Conservation (phyloP, 805 yeast species). For the Clavispora vitiphila region DNA sequence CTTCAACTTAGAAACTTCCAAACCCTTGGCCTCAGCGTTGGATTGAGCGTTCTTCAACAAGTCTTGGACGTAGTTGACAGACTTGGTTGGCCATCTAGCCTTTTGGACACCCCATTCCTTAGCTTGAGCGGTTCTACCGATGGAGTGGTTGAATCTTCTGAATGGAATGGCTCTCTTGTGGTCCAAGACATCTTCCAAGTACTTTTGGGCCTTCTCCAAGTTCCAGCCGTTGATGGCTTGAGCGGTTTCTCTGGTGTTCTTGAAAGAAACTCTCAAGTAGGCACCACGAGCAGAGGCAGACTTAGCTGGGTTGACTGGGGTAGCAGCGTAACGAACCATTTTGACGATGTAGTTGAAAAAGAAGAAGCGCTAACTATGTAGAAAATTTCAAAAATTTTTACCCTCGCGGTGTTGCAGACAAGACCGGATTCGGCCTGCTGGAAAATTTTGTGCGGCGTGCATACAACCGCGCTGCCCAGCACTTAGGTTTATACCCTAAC, state of each 20-base stretch:
- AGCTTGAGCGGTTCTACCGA: conserved; percentile 99
- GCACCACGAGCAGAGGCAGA: conserved; percentile 99
- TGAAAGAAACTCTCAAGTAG: conserved; percentile 97
- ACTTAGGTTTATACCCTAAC: not conserved
- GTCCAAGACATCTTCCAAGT: conserved; percentile 93
- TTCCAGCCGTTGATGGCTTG: conserved; percentile 99
- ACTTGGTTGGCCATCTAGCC: conserved; percentile 99
- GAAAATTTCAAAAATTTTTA: conserved; percentile 4
- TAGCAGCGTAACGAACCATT: conserved; percentile 99
- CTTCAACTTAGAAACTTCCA: conserved; percentile 89
- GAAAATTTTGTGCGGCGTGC: not conserved
- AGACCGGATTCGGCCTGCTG: not conserved
- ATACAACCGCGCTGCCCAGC: not conserved
- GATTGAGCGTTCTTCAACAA: conserved; percentile 96
- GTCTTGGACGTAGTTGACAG: conserved; percentile 92
- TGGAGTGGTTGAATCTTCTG: conserved; percentile 95
- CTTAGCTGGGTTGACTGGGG: conserved; percentile 98
- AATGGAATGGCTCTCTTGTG: conserved; percentile 99
- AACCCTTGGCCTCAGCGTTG: conserved; percentile 96
- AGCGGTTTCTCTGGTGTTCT: conserved; percentile 99
- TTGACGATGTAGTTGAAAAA: conserved; percentile 16
- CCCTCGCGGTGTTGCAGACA: conserved; percentile 4
- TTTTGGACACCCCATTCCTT: conserved; percentile 99
- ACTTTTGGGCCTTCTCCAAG: conserved; percentile 89
- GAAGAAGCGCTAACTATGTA: conserved; percentile 5